A percentile compares a stretch with the other conserved stretches of the same genome.
phyloP scores from a whole-genome alignment of 345 rosid genomes.

The Angophora floribunda region DNA sequence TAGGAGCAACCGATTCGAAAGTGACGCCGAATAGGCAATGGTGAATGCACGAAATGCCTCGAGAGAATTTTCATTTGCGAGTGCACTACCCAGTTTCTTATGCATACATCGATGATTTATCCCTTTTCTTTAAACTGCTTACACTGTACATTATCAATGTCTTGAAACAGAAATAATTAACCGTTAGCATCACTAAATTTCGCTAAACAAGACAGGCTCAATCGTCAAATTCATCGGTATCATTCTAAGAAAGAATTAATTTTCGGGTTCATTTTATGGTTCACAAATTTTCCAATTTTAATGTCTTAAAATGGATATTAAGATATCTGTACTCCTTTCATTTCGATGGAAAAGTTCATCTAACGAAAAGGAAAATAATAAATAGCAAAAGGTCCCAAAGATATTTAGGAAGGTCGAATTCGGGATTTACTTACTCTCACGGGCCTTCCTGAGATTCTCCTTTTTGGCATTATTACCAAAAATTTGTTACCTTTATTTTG shows the following conservation, averaged over 20 bases:
- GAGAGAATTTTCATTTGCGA: rapidly evolving
- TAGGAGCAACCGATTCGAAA: neutral
- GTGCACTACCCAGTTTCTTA: neutral
- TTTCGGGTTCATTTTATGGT: neutral
- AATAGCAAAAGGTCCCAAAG: neutral
- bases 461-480: neutral
- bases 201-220: rapidly evolving
- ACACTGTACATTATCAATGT: neutral
- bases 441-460: neutral
- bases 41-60: neutral
- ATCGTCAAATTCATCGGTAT: neutral
- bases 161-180: neutral
- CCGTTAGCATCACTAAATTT: neutral
- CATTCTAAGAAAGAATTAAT: neutral
- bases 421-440: neutral
- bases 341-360: neutral
- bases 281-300: neutral
- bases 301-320: neutral
- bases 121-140: neutral
- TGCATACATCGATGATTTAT: neutral
- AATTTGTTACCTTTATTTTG: neutral
- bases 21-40: neutral
- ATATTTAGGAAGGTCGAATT: neutral
- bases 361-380: neutral
- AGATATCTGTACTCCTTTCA: neutral